These are phyloP conservation scores for Lathyrus oleraceus DNA, from an alignment of 306 rosid genomes.

Conservation along the genomic window DNA sequence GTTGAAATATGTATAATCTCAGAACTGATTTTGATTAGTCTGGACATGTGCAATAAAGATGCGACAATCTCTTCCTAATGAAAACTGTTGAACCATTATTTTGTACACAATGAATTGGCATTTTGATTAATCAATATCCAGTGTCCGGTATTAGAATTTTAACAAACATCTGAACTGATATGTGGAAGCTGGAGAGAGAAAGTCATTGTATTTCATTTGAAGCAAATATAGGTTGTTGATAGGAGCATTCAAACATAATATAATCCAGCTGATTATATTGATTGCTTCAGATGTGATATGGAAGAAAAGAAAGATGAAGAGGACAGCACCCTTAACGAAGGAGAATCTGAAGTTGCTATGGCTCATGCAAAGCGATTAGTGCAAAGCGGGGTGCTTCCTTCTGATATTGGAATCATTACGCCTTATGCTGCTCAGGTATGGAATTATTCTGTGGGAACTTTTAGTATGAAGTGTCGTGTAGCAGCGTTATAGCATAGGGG, in stretches of 20 bases:
- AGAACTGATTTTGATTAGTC: constrained; percentile 26
- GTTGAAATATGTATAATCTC: constrained; percentile 27
- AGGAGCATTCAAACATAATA: constrained; percentile 9
- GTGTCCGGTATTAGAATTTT: not conserved
- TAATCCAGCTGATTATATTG: constrained; percentile 27
- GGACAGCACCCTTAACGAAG: constrained; percentile 95
- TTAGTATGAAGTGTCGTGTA: not conserved
- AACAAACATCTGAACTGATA: constrained; percentile 7
- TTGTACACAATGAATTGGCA: constrained; percentile 18
- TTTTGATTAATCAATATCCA: constrained; percentile 24
- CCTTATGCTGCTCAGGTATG: constrained; percentile 97
- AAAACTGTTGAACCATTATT: constrained; percentile 20
- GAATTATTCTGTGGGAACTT: constrained; percentile 29
- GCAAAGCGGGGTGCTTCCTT: constrained; percentile 84
- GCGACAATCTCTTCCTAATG: not conserved
- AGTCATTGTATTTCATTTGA: constrained; percentile 21
- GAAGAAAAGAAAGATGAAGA: constrained; percentile 99
- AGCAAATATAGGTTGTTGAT: constrained; percentile 9
- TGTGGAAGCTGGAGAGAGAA: constrained; percentile 12
- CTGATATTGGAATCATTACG: constrained; percentile 92
- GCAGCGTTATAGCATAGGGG: too few relatives aligned
- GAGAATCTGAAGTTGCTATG: constrained; percentile 90
- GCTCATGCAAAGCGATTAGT: constrained; percentile 83
- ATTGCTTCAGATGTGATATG: constrained; percentile 83
- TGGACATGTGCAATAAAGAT: constrained; percentile 17